Base-by-base conservation (phyloP, 108 stramenopile species). In the Aureococcus anophagefferens region DNA sequence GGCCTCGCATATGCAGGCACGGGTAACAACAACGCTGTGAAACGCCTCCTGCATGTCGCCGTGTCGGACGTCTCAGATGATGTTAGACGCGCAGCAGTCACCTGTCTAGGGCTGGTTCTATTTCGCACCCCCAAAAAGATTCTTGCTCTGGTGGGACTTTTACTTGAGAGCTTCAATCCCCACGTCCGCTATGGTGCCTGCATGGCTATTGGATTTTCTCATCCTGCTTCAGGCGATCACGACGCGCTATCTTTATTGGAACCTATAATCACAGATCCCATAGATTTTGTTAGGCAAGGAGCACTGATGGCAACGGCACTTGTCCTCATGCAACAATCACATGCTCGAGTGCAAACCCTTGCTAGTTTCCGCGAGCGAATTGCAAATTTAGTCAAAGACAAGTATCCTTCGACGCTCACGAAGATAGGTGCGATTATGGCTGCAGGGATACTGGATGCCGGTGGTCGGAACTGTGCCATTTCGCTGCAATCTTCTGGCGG, bases 121-220 rank as follows among this genome's bases (percentile, higher is more conserved):
- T 95, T 89, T 89, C 93, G 96, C 74, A 92, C 90, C 30, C 95
- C 96, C 0, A 88, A 95, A 75, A 91, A 92, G 35, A 93, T 99
- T 59, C 94, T 94, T 4, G 80, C 89, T 66, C 77, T 96, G 16
- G 93, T 98, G 68, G 84, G 90, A 64, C 88, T 99, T 28, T 81
- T 98, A 25, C 80, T 96, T n/a, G 98, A 98, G 77, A 89, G 87
- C 77, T 99, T 96, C 89, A 99, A 99, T 80, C 94, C 98, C 29
- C 96, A 99, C 80, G 96, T 99, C 44, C 90, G 98, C 63, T 99
- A 97, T 77, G 98, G 96, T 30, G 93, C 94, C 78, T 97, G 96
- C 74, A 92, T 99, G 90, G 97, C 98, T 14, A 92, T 98, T 9
- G 98, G 96, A 30, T 95, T 99, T 74, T 94, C 96, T 66, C 94